Percentiles rank a stretch among this genome's conserved stretches.
phyloP scores from a whole-genome alignment of 2,329 filamentous ascomycete genomes.

The Fusarium pseudocircinatum region DNA sequence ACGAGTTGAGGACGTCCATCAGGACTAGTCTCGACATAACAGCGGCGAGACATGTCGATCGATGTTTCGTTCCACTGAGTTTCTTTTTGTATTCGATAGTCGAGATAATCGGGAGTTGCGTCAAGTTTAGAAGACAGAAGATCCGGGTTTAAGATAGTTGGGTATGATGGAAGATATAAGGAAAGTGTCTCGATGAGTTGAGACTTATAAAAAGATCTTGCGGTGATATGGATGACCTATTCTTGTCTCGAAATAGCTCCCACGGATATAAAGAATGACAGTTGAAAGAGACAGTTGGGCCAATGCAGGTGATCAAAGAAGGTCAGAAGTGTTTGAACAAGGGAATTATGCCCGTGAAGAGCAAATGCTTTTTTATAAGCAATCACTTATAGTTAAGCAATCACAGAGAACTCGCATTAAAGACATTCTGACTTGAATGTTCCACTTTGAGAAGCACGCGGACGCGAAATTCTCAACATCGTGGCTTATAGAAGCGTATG shows the following conservation, averaged over 20 bases:
- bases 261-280: constrained; percentile 36
- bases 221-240: constrained; percentile 33
- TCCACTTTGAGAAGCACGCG: constrained; percentile 24
- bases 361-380: constrained; percentile 18
- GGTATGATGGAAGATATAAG: constrained; percentile 16
- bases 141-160: not conserved
- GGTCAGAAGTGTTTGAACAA: constrained; percentile 31
- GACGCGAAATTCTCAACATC: constrained; percentile 6
- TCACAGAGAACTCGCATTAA: not conserved
- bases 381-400: not conserved
- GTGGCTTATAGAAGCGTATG: constrained; percentile 32
- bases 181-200: constrained; percentile 11
- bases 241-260: constrained; percentile 35
- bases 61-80: not conserved
- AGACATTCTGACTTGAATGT: not conserved
- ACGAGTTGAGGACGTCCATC: constrained; percentile 51
- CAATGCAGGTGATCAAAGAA: constrained; percentile 46
- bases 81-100: not conserved
- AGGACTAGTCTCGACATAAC: constrained; percentile 50
- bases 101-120: not conserved
- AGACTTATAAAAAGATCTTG: not conserved
- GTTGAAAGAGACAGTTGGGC: constrained; percentile 31
- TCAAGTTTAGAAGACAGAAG: not conserved
- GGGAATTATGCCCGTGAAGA: not conserved
- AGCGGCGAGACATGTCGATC: constrained; percentile 48